Percentiles rank a stretch among this genome's conserved stretches.
These are phyloP conservation scores for Globisporangium canariense DNA, from an alignment of 352 stramenopile genomes.

Conservation along the genomic window DNA sequence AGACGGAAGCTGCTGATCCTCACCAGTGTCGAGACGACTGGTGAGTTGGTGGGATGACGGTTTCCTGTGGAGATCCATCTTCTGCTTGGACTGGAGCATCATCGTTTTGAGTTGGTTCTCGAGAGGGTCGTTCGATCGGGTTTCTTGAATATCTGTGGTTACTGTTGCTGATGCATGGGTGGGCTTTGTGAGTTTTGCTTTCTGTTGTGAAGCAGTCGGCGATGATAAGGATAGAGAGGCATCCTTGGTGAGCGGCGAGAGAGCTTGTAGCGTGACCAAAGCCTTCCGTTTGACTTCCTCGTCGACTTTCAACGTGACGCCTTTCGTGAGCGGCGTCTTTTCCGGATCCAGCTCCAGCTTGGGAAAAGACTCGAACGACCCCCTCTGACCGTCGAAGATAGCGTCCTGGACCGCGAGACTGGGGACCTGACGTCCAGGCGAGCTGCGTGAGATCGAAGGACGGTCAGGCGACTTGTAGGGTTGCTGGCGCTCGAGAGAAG, in stretches of 20 bases:
- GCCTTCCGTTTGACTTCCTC: constrained; percentile 9
- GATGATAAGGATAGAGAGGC: not conserved
- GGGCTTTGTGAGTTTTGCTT: not conserved
- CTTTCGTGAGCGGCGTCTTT: constrained; percentile 40
- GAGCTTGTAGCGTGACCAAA: not conserved
- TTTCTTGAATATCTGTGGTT: constrained; percentile 5
- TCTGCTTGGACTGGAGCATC: constrained; percentile 5
- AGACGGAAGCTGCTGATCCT: not conserved
- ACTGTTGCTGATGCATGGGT: not conserved
- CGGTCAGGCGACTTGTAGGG: constrained; percentile 3
- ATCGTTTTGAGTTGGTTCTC: constrained; percentile 16
- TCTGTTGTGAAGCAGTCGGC: not conserved
- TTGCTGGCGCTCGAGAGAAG: constrained; percentile 3
- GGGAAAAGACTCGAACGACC: constrained; percentile 40
- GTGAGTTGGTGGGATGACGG: not conserved
- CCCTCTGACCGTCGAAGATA: constrained; percentile 33
- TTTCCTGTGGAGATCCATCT: constrained; percentile 1
- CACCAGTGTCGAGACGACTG: not conserved
- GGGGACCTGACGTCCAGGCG: not conserved
- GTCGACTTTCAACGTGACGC: constrained; percentile 36
- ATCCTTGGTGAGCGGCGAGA: not conserved
- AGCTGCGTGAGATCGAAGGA: constrained; percentile 2
- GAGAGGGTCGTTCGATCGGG: constrained; percentile 15
- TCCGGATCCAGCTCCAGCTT: constrained; percentile 38
- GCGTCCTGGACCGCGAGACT: constrained; percentile 11